A percentile compares a stretch with the other conserved stretches of the same genome.
phyloP scores from a whole-genome alignment of 352 stramenopile species.

The Phytophthora crassamura region DNA sequence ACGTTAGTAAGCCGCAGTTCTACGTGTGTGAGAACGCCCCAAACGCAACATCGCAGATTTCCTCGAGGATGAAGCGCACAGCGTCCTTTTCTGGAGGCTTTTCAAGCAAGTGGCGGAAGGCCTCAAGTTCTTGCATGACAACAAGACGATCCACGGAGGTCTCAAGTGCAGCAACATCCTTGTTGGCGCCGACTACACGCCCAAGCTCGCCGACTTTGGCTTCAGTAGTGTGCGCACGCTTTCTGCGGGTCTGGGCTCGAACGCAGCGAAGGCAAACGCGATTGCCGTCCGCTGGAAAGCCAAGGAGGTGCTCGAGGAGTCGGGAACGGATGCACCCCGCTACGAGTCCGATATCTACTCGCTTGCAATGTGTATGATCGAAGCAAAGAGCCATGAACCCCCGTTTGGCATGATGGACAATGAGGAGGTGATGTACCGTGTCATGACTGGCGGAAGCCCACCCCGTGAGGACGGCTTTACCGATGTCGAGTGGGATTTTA shows the following conservation, averaged over 20 bases:
- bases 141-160: constrained; percentile 65
- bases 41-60: constrained; percentile 34
- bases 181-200: constrained; percentile 27
- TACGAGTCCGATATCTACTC: constrained; percentile 40
- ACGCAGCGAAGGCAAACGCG: too few relatives aligned
- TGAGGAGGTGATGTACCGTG: background rate
- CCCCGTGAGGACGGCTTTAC: background rate
- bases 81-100: constrained; percentile 23
- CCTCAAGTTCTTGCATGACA: constrained; percentile 58
- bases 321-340: background rate
- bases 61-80: constrained; percentile 13
- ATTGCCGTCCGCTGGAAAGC: constrained; percentile 45
- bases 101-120: constrained; percentile 35
- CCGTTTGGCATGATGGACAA: too few relatives aligned
- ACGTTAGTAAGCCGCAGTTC: constrained; percentile 34
- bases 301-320: constrained; percentile 29
- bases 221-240: constrained; percentile 25
- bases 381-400: constrained; percentile 17
- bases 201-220: constrained; percentile 46
- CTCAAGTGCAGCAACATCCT: constrained; percentile 88
- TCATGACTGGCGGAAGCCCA: background rate
- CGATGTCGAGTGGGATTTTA: background rate
- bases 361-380: constrained; percentile 39
- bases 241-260: constrained; percentile 19
- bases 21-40: constrained; percentile 36